Percentiles rank a stretch among this genome's conserved stretches.
Conservation (phyloP, 176 grass and related monocot genomes). For the Neostapfia colusana region DNA sequence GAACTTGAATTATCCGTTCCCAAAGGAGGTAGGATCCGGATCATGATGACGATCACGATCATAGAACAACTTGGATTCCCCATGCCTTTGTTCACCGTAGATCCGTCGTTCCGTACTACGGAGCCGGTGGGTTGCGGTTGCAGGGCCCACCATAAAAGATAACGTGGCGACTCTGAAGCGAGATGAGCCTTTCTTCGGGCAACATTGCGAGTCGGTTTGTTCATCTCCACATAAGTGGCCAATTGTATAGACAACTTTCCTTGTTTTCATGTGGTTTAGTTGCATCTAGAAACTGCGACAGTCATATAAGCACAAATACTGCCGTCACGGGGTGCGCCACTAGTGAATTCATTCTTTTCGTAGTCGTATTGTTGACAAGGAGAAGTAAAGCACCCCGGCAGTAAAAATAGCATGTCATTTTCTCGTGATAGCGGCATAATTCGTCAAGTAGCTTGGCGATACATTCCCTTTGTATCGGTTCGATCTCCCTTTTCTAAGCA, state of each 20-base stretch:
- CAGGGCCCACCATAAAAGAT: not conserved
- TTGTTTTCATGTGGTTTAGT: not conserved
- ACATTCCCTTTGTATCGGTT: not conserved
- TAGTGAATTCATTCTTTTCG: not conserved
- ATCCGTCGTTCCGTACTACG: conserved; percentile 19
- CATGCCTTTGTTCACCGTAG: not conserved
- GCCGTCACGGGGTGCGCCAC: not conserved
- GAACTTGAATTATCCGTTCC: not conserved
- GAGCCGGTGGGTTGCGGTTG: not conserved
- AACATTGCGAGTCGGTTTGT: not conserved
- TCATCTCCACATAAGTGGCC: not conserved
- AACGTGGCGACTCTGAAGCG: not conserved
- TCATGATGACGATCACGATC: not conserved
- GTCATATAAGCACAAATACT: not conserved
- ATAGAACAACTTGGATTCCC: not conserved
- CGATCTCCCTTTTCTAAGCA: not conserved
- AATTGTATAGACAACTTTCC: not conserved
- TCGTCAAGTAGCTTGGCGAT: not conserved
- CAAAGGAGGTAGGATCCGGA: not conserved
- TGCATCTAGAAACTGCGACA: not conserved
- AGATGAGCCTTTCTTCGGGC: not conserved
- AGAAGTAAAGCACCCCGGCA: not conserved
- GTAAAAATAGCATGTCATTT: not conserved
- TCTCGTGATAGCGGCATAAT: not conserved
- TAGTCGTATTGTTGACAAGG: not conserved